Evolutionary conservation across 371 early-diverging fungal species (phyloP).

Genomic region (Zancudomyces culisetae): DNA sequence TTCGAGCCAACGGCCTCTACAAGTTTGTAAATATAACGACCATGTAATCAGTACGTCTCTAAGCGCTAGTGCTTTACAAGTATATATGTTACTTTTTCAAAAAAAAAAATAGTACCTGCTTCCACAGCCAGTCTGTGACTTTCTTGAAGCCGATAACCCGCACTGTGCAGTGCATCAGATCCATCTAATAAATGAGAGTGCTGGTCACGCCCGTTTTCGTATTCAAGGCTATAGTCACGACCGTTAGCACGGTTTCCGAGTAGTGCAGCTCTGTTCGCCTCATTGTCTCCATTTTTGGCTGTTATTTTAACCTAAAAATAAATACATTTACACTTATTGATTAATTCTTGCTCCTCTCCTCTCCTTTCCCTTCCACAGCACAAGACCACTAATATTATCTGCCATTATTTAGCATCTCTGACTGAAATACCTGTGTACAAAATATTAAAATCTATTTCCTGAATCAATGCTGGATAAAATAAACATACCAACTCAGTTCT

Average conservation of each 20-base stretch:
- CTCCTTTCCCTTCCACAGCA: no score
- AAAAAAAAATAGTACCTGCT: constrained; percentile 31
- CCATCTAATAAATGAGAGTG: constrained; percentile 62
- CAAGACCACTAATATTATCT: no score
- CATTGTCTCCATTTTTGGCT: background rate
- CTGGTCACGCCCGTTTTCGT: constrained; percentile 54
- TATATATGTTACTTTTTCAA: background rate
- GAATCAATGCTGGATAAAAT: background rate
- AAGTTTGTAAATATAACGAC: background rate
- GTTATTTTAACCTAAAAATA: background rate
- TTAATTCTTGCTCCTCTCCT: no score
- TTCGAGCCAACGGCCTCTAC: constrained; percentile 63
- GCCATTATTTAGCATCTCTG: no score
- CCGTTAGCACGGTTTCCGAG: background rate
- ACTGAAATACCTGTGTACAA: background rate
- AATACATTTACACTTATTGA: no score
- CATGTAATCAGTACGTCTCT: background rate
- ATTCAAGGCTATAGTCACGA: constrained; percentile 13
- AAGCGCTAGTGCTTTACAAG: background rate
- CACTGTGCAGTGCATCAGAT: constrained; percentile 62
- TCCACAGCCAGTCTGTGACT: constrained; percentile 80
- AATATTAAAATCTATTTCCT: background rate
- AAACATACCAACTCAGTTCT: background rate
- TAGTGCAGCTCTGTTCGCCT: background rate
- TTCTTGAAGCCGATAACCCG: constrained; percentile 60